phyloP scores from a whole-genome alignment of 768 basidiomycete species.

The Boletales sp. region DNA sequence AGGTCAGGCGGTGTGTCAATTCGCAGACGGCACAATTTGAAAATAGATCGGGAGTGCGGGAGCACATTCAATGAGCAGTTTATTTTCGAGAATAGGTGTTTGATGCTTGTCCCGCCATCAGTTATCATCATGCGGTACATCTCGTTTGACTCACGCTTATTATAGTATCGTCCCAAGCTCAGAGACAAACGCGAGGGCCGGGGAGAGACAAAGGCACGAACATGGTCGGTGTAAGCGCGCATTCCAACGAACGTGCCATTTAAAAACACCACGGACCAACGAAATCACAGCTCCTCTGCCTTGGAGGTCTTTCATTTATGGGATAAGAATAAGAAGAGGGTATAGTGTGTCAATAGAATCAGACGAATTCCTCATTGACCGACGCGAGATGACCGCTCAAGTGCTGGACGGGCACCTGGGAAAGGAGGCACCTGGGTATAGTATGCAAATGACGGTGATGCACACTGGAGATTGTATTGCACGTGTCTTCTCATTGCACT shows the following conservation, averaged over 20 bases:
- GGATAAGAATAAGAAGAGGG: too few species aligned
- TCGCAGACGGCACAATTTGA: not conserved
- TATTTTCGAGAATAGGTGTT: not conserved
- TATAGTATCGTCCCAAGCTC: not conserved
- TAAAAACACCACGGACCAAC: too few species aligned
- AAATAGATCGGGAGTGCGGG: not conserved
- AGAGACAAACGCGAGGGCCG: not conserved
- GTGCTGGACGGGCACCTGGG: too few species aligned
- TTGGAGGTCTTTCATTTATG: too few species aligned
- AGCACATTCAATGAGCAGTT: too few species aligned
- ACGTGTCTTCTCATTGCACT: too few species aligned
- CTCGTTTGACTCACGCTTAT: not conserved
- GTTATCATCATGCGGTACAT: not conserved
- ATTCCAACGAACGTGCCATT: slow-evolving; percentile 8
- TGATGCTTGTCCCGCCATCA: not conserved
- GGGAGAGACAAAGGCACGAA: not conserved
- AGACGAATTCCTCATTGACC: too few species aligned
- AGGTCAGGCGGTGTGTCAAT: not conserved
- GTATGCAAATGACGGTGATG: too few species aligned
- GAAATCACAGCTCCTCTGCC: not conserved
- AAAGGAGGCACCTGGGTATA: too few species aligned
- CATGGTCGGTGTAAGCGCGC: not conserved
- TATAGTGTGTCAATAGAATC: too few species aligned
- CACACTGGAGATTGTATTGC: too few species aligned
- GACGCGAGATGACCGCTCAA: too few species aligned